These are phyloP conservation scores for Sinapis alba DNA, from an alignment of 441 rosid genomes.

Conservation along the genomic window DNA sequence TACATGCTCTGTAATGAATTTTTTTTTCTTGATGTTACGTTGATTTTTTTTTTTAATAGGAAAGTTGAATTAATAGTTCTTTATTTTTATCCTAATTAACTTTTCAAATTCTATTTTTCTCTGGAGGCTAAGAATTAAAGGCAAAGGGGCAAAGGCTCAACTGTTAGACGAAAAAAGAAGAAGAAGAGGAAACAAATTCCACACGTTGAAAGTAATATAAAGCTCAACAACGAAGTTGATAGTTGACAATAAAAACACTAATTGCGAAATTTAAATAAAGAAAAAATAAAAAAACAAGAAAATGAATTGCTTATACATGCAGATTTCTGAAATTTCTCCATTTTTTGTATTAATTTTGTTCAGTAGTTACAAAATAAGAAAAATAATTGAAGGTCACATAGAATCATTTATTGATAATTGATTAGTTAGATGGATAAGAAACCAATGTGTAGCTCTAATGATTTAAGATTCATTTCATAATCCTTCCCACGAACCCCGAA, in stretches of 20 bases:
- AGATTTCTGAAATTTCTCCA: neutral
- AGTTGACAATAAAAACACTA: constrained; percentile 10
- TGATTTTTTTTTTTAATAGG: neutral
- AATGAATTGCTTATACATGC: constrained; percentile 9
- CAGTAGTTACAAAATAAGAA: neutral
- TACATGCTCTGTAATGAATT: constrained; percentile 13
- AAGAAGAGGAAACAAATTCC: neutral
- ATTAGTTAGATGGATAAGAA: constrained; percentile 1
- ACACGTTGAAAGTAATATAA: constrained; percentile 23
- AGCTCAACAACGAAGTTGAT: constrained; percentile 28
- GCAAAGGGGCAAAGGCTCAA: constrained; percentile 14
- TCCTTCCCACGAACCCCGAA: constrained; percentile 12
- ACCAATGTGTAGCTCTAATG: neutral
- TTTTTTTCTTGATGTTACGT: neutral
- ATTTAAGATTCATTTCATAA: neutral
- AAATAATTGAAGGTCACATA: constrained; percentile 5
- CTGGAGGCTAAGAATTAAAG: constrained; percentile 24
- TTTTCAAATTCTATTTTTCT: neutral
- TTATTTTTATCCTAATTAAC: neutral
- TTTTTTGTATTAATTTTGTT: neutral
- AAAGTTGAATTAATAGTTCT: neutral
- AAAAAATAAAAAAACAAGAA: neutral
- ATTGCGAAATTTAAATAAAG: neutral
- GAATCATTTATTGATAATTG: constrained; percentile 13
- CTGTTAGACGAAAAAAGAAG: neutral